These are phyloP conservation scores for Colletotrichum musicola DNA, from an alignment of 2,329 filamentous ascomycete species.

Conservation along the genomic window DNA sequence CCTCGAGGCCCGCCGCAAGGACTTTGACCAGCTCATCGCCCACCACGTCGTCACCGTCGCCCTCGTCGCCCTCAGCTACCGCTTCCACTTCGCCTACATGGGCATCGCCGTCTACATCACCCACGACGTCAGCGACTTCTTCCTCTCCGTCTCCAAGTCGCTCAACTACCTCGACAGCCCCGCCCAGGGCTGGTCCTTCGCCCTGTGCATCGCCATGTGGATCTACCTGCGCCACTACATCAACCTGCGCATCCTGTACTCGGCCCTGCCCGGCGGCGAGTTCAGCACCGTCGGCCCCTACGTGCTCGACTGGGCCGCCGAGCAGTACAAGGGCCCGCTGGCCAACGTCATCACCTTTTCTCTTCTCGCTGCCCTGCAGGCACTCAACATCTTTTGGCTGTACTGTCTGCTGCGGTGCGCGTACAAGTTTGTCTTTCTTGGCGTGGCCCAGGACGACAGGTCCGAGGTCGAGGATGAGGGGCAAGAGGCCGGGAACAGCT, in stretches of 20 bases:
- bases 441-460: conserved; percentile 76
- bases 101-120: conserved; percentile 94
- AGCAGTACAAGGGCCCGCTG: conserved; percentile 83
- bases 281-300: conserved; percentile 81
- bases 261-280: conserved; percentile 73
- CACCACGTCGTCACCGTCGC: conserved; percentile 92
- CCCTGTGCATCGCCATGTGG: conserved; percentile 85
- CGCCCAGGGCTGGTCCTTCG: conserved; percentile 87
- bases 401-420: conserved; percentile 82
- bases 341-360: conserved; percentile 75
- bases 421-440: conserved; percentile 75
- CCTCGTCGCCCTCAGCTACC: conserved; percentile 88
- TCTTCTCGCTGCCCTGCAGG: conserved; percentile 77
- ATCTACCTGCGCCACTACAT: conserved; percentile 90
- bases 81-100: conserved; percentile 97
- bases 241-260: conserved; percentile 82
- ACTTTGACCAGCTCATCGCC: conserved; percentile 92
- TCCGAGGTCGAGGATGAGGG: conserved; percentile 77
- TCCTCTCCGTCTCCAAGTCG: conserved; percentile 91
- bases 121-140: conserved; percentile 95
- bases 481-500: conserved; percentile 46
- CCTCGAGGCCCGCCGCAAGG: conserved; percentile 93
- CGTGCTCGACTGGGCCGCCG: conserved; percentile 79
- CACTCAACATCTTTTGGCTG: conserved; percentile 85
- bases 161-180: conserved; percentile 89